Evolutionary conservation across 1,139 yeast genomes (phyloP).

Genomic region (Suhomyces bokatorum): DNA sequence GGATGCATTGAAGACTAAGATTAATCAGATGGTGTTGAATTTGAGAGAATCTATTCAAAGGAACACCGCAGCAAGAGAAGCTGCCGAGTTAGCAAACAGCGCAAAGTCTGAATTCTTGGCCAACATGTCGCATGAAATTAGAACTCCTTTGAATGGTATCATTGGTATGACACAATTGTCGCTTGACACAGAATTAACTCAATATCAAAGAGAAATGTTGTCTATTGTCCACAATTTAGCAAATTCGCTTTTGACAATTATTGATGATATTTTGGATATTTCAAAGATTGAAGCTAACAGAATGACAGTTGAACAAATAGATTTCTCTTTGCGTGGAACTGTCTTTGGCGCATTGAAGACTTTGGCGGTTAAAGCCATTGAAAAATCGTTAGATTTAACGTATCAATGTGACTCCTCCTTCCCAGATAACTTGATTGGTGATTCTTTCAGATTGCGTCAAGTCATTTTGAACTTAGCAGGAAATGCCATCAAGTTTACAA

Average conservation of each 20-base stretch:
- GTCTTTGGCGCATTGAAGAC: slow-evolving; percentile 88
- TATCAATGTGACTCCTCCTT: slow-evolving; percentile 83
- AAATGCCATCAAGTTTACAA: slow-evolving; percentile 84
- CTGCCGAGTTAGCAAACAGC: slow-evolving; percentile 85
- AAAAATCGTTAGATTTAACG: slow-evolving; percentile 74
- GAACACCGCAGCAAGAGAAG: slow-evolving; percentile 90
- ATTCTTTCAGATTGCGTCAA: slow-evolving; percentile 80
- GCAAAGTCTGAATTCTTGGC: slow-evolving; percentile 92
- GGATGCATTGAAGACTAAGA: slow-evolving; percentile 89
- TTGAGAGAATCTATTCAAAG: slow-evolving; percentile 86
- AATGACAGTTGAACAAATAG: slow-evolving; percentile 88
- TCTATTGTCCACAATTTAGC: slow-evolving; percentile 85
- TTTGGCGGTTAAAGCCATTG: slow-evolving; percentile 83
- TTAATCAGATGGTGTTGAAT: slow-evolving; percentile 88
- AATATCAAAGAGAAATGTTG: slow-evolving; percentile 86
- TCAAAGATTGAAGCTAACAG: slow-evolving; percentile 90
- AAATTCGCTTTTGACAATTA: slow-evolving; percentile 77
- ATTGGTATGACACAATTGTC: slow-evolving; percentile 91
- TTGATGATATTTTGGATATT: slow-evolving; percentile 86
- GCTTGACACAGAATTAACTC: slow-evolving; percentile 81
- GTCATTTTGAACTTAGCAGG: slow-evolving; percentile 83
- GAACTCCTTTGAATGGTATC: slow-evolving; percentile 92
- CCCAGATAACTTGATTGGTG: slow-evolving; percentile 85
- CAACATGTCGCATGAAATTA: slow-evolving; percentile 87
- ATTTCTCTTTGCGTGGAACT: slow-evolving; percentile 79